Conservation (phyloP, 768 basidiomycete species). For the Lactarius quietus region DNA sequence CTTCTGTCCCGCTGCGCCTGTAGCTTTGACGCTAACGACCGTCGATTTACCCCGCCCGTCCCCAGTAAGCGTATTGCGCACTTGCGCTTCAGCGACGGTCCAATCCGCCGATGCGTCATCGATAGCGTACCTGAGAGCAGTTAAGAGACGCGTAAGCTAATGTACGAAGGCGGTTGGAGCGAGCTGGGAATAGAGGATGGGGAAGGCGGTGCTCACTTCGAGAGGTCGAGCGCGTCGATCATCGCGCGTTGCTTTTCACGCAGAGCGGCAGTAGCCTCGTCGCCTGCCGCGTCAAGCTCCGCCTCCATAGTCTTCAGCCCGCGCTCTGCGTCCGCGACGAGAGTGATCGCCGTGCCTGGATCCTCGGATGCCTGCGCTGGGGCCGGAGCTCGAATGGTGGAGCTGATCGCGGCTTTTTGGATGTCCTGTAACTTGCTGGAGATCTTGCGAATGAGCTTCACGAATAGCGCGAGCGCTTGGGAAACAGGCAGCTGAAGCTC, state of each 20-base stretch:
- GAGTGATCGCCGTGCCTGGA: neutral
- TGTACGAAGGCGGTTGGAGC: conserved; percentile 5
- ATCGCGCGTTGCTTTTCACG: conserved; percentile 79
- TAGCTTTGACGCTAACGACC: conserved; percentile 71
- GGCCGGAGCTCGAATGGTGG: conserved; percentile 46
- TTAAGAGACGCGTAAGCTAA: conserved; percentile 16
- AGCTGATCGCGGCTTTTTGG: conserved; percentile 72
- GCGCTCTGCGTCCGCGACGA: conserved; percentile 24
- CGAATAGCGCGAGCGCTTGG: conserved; percentile 86
- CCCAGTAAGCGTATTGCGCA: conserved; percentile 42
- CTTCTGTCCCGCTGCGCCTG: conserved; percentile 42
- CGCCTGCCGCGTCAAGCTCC: conserved; percentile 58
- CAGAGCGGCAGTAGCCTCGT: conserved; percentile 51
- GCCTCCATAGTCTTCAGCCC: conserved; percentile 34
- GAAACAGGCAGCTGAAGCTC: conserved; percentile 84
- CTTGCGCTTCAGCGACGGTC: conserved; percentile 69
- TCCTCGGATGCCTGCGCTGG: conserved; percentile 12
- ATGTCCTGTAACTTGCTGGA: conserved; percentile 70
- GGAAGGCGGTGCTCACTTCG: conserved; percentile 57
- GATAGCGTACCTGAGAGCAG: conserved; percentile 61
- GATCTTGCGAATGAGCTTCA: conserved; percentile 85
- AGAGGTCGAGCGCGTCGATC: conserved; percentile 83
- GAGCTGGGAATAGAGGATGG: conserved; percentile 3
- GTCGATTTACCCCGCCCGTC: conserved; percentile 48
- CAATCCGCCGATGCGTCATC: conserved; percentile 69